Base-by-base conservation (phyloP, 768 basidiomycete species). In the Amanita pallidorosea region DNA sequence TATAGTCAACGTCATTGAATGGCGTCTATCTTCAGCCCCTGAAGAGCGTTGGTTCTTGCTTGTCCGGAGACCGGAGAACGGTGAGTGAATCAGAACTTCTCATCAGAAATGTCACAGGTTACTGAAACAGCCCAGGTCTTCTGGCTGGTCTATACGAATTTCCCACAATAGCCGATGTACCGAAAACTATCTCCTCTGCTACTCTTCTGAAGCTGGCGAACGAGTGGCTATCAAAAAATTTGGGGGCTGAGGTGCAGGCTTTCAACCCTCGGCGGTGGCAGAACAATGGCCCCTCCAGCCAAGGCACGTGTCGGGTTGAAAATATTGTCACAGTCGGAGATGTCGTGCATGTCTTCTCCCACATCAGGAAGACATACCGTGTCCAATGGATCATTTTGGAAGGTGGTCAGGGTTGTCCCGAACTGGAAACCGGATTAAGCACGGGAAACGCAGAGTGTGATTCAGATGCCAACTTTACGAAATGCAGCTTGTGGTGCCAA, bases 131-230 rank as follows among this genome's bases (percentile, higher is more conserved):
- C 40, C 48, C 54, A 96, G 94, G 94, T 20, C 81, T 97, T 42
- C 71, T 97, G 48, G 94, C 90, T 17, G 91, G 94, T 8, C 69
- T 97, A 37, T 82, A 84, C 62, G 92, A 97, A 60, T 93, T 93
- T 68, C 88, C 91, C 50, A 79, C 87, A 18, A 65, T 67, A 35
- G 62, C 76, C 49, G 72, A 84, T 61, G 72, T 85, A 51, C 61
- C 73, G 36, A 67, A 65, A 58, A 65, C 70, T 41, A 68, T 71
- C 8, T 67, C 71, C 63, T 43, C 54, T 53, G 57, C 65, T 72
- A 51, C 65, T 73, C 57, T 68, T 65, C 51, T 65, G 60, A 56
- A 61, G 47, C 53, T 61, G 45, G 58, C 64, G 58, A 67, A 67
- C 27, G 55, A 61, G 53, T 64, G 80, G 29, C 64, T 87, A 47